phyloP scores from a whole-genome alignment of 75 land plant genomes.

The Pseudotsuga menziesii region DNA sequence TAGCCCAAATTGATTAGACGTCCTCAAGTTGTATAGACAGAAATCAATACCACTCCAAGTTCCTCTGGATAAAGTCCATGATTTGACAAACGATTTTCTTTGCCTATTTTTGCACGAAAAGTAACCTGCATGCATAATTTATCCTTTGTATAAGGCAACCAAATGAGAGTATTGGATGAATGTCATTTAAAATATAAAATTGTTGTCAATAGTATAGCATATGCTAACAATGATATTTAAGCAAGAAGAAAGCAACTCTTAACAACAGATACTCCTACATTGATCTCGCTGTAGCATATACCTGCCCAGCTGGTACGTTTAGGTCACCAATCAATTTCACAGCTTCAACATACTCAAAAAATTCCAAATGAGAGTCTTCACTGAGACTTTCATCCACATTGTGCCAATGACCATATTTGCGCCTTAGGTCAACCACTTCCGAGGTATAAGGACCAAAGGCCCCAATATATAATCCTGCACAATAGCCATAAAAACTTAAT shows the following conservation, averaged over 20 bases:
- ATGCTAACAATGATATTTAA: not conserved
- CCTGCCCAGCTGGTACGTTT: constrained; percentile 98
- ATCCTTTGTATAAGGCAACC: not conserved
- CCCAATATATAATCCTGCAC: constrained; percentile 89
- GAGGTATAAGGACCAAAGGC: constrained; percentile 87
- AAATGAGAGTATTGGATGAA: constrained; percentile 2
- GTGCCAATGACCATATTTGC: constrained; percentile 90
- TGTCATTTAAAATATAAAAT: not conserved
- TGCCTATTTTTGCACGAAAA: constrained; percentile 87
- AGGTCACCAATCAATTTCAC: constrained; percentile 96
- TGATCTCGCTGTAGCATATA: constrained; percentile 6
- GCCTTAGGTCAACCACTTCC: constrained; percentile 81
- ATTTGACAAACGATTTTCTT: constrained; percentile 52
- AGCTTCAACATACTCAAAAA: constrained; percentile 99
- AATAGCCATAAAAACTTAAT: not conserved
- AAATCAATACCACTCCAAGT: constrained; percentile 80
- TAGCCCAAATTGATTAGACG: constrained; percentile 1
- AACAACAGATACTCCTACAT: not conserved
- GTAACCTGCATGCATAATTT: constrained; percentile 53
- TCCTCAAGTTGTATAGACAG: not conserved
- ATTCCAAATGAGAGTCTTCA: constrained; percentile 46
- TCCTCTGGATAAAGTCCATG: constrained; percentile 93
- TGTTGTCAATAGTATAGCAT: not conserved
- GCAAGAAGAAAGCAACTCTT: not conserved
- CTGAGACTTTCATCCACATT: constrained; percentile 21